A percentile compares a stretch with the other conserved stretches of the same genome.
phyloP scores from a whole-genome alignment of 768 basidiomycete genomes.

The Hypsizygus marmoreus region DNA sequence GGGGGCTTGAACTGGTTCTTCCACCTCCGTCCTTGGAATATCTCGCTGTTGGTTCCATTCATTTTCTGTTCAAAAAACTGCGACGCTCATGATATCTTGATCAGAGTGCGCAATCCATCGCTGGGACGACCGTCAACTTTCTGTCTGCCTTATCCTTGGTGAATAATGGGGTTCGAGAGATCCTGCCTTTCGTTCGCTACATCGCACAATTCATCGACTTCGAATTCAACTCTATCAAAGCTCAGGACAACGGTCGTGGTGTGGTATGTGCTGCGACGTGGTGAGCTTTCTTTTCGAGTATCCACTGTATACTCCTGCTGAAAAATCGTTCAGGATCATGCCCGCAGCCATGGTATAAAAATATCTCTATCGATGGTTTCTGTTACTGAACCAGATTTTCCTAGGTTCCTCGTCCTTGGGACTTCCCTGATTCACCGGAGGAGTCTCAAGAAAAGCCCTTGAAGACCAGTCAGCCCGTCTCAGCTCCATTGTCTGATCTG shows the following conservation, averaged over 20 bases:
- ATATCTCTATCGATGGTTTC: background rate
- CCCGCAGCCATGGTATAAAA: constrained; percentile 64
- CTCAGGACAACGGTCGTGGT: constrained; percentile 67
- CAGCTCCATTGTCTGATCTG: background rate
- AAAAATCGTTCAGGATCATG: constrained; percentile 59
- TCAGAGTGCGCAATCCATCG: constrained; percentile 61
- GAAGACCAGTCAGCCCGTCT: constrained; percentile 1
- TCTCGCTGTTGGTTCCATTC: constrained; percentile 49
- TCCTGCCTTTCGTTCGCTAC: constrained; percentile 84
- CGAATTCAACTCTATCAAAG: constrained; percentile 68
- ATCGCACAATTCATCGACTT: constrained; percentile 77
- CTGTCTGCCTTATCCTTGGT: constrained; percentile 71
- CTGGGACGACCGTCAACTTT: constrained; percentile 68
- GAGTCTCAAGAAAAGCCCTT: constrained; percentile 14
- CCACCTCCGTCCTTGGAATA: constrained; percentile 69
- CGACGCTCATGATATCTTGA: background rate
- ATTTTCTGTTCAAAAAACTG: background rate
- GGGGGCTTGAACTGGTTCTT: constrained; percentile 81
- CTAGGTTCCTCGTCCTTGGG: constrained; percentile 76
- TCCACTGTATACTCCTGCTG: background rate
- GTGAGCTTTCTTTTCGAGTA: constrained; percentile 34
- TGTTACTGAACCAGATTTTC: background rate
- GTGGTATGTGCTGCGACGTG: constrained; percentile 92
- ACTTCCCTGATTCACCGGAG: constrained; percentile 52
- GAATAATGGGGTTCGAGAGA: constrained; percentile 76